These are phyloP conservation scores for Phytopythium aichiense DNA, from an alignment of 352 stramenopile species.

Conservation along the genomic window DNA sequence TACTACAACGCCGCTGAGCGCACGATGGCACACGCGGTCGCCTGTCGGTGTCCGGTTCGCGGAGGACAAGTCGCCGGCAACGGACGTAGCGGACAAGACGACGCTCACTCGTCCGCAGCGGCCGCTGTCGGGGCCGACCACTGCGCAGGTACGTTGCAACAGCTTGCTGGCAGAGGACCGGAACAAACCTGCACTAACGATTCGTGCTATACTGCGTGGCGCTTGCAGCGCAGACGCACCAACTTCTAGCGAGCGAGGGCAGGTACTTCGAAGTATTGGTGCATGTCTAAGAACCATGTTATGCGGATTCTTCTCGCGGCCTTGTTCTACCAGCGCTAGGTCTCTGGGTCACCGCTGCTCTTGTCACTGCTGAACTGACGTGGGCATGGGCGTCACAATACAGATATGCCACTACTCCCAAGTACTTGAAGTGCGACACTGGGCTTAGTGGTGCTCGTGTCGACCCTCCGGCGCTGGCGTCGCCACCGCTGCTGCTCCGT, in stretches of 20 bases:
- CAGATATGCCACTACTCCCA: too few species aligned
- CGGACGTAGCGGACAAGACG: background rate
- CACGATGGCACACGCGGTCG: background rate
- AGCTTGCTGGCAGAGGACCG: background rate
- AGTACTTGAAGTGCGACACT: too few species aligned
- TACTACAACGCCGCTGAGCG: background rate
- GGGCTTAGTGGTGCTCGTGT: too few species aligned
- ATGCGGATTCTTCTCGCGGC: too few species aligned
- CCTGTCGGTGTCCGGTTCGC: background rate
- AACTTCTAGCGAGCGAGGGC: background rate
- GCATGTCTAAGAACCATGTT: background rate
- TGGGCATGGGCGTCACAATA: too few species aligned
- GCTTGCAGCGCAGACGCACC: background rate
- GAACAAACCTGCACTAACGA: background rate
- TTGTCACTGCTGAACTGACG: too few species aligned
- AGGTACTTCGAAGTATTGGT: background rate
- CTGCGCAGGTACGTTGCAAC: background rate
- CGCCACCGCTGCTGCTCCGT: too few species aligned
- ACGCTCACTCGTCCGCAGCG: background rate
- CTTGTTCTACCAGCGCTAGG: too few species aligned
- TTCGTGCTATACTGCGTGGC: background rate
- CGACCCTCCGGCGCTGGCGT: too few species aligned
- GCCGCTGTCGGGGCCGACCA: slow-evolving; percentile 2
- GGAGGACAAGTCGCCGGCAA: background rate
- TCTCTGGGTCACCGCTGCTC: too few species aligned